A percentile compares a stretch with the other conserved stretches of the same genome.
phyloP scores from a whole-genome alignment of 2,329 filamentous ascomycete genomes.

The Aureobasidium lini region DNA sequence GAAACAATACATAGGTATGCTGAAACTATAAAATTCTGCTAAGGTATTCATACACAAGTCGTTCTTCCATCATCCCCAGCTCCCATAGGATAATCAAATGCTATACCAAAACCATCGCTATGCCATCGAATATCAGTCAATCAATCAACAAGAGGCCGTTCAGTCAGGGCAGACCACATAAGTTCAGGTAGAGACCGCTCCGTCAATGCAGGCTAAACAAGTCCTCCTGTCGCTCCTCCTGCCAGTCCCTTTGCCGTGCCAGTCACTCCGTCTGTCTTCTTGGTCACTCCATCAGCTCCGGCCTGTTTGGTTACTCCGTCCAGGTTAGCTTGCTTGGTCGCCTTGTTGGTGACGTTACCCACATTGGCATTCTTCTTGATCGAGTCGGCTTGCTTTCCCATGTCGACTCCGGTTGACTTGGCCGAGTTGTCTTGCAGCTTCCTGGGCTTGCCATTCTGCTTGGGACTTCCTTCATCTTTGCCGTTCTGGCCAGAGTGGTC shows the following conservation, averaged over 20 bases:
- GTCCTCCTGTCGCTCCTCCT: background rate
- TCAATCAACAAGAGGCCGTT: constrained; percentile 1
- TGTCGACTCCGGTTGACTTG: constrained; percentile 12
- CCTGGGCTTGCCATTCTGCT: constrained; percentile 11
- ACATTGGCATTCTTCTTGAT: constrained; percentile 15
- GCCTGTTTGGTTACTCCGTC: constrained; percentile 13
- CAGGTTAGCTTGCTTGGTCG: constrained; percentile 13
- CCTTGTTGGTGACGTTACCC: constrained; percentile 14
- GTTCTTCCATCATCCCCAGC: background rate
- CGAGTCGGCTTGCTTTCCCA: constrained; percentile 11
- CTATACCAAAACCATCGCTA: constrained; percentile 6
- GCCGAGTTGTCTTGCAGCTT: constrained; percentile 13
- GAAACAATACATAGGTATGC: background rate
- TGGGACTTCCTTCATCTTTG: background rate
- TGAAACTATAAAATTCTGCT: background rate
- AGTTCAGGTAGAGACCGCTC: constrained; percentile 1
- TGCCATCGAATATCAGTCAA: background rate
- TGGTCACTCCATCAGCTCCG: background rate
- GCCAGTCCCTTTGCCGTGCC: constrained; percentile 1
- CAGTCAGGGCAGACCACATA: constrained; percentile 2
- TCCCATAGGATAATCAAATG: background rate
- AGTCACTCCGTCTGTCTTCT: constrained; percentile 1
- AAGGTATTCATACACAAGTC: background rate
- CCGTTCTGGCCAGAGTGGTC: constrained; percentile 8
- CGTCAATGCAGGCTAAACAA: constrained; percentile 9